Evolutionary conservation across 176 grass and related monocot genomes (phyloP).

Genomic region (Carex littledalei): DNA sequence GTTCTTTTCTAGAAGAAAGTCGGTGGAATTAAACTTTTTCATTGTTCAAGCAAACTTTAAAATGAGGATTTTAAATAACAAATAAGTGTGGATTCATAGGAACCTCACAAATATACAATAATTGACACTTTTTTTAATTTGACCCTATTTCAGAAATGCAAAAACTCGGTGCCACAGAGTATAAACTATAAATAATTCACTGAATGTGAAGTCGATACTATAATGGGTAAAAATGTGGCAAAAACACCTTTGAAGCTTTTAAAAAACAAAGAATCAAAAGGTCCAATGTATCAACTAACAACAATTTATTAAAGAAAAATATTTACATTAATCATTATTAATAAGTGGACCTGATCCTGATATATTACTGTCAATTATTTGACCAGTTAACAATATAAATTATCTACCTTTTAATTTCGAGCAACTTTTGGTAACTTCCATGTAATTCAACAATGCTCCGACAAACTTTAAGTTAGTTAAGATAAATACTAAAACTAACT

Average conservation of each 20-base stretch:
- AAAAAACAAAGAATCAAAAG: neutral
- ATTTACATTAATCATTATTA: no score
- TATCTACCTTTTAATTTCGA: no score
- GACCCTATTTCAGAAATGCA: neutral
- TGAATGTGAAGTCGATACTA: neutral
- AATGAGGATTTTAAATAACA: neutral
- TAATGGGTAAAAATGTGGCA: neutral
- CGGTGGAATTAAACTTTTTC: conserved; percentile 3
- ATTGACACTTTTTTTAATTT: neutral
- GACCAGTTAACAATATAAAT: no score
- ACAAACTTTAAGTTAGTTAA: no score
- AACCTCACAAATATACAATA: neutral
- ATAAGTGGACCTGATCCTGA: no score
- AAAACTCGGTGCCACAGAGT: neutral
- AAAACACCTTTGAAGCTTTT: neutral
- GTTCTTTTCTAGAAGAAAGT: neutral
- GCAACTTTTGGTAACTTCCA: no score
- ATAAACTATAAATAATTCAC: no score
- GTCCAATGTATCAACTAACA: neutral
- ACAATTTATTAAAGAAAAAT: neutral
- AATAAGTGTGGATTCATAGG: neutral
- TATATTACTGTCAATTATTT: no score
- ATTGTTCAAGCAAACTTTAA: conserved; percentile 2
- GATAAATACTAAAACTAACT: no score
- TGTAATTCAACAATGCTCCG: no score